Conservation (phyloP, 208 protist genomes). For the Acanthamoeba royreba region DNA sequence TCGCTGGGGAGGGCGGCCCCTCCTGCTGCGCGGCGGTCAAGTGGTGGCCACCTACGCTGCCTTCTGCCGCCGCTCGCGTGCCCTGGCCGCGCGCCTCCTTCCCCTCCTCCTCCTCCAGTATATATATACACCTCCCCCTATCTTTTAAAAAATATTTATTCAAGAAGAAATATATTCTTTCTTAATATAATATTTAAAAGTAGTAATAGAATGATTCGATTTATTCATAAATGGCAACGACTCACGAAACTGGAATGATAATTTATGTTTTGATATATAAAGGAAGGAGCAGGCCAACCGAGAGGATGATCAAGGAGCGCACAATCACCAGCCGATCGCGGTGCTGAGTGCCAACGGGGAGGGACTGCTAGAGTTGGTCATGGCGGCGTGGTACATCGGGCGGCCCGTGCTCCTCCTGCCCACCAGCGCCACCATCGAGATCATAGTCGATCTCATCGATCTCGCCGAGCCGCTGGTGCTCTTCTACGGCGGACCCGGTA, state of each 20-base stretch:
- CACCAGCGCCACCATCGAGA: conserved; percentile 27
- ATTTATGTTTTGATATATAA: too few relatives aligned
- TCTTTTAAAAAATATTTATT: not conserved
- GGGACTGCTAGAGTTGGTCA: not conserved
- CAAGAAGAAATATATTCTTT: not conserved
- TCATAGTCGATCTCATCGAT: not conserved
- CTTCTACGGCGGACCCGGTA: not conserved
- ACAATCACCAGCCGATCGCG: not conserved
- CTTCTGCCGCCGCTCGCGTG: not conserved
- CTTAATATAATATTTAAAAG: too few relatives aligned
- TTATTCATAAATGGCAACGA: too few relatives aligned
- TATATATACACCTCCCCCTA: not conserved
- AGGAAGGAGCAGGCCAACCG: not conserved
- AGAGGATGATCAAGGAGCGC: not conserved
- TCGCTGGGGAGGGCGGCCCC: not conserved
- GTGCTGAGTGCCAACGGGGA: not conserved
- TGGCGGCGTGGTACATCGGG: conserved; percentile 31
- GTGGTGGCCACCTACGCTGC: not conserved
- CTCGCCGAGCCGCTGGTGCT: not conserved
- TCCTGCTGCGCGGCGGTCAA: not conserved
- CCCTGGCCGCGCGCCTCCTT: not conserved
- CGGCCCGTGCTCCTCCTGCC: not conserved
- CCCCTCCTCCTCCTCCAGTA: not conserved
- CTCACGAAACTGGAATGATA: too few relatives aligned
- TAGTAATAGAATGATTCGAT: too few relatives aligned